Conservation (phyloP, 495 filamentous ascomycete species). For the Penicillium desertorum region DNA sequence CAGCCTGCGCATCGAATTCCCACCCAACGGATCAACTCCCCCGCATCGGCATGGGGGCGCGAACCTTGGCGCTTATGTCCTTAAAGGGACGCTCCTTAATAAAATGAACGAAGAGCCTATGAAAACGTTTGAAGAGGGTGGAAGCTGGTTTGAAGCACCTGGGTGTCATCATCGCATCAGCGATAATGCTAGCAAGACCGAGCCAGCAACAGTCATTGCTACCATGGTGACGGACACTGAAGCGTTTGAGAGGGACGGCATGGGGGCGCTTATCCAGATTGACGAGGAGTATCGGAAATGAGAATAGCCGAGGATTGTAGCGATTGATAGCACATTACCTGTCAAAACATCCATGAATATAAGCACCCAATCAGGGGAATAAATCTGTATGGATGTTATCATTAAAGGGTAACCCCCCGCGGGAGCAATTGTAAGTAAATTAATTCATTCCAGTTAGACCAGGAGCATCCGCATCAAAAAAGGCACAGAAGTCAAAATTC, state of each 20-base stretch:
- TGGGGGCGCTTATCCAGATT: slow-evolving; percentile 30
- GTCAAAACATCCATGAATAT: neutral
- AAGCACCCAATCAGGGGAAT: neutral
- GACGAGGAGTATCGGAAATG: slow-evolving; percentile 29
- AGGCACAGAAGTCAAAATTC: slow-evolving; percentile 18
- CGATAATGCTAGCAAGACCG: slow-evolving; percentile 39
- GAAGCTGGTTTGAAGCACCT: slow-evolving; percentile 43
- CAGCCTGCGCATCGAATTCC: slow-evolving; percentile 33
- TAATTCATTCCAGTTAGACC: neutral
- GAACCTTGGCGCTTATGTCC: slow-evolving; percentile 34
- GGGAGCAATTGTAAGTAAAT: neutral
- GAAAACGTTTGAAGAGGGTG: slow-evolving; percentile 25
- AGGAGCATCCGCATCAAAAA: slow-evolving; percentile 4
- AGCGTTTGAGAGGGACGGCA: slow-evolving; percentile 30
- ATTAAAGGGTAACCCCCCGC: neutral
- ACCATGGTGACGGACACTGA: slow-evolving; percentile 38
- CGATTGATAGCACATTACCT: neutral
- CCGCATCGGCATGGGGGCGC: slow-evolving; percentile 43
- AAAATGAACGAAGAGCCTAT: slow-evolving; percentile 46
- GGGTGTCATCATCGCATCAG: slow-evolving; percentile 47
- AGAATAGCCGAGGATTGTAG: no score
- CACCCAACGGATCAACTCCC: slow-evolving; percentile 41
- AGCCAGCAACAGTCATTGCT: slow-evolving; percentile 31
- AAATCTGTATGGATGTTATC: neutral
- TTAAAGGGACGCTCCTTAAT: slow-evolving; percentile 35